Evolutionary conservation across 441 rosid species (phyloP), one percentile per base, ranked within the genome.

Genomic region (Gossypium schwendimanii): DNA sequence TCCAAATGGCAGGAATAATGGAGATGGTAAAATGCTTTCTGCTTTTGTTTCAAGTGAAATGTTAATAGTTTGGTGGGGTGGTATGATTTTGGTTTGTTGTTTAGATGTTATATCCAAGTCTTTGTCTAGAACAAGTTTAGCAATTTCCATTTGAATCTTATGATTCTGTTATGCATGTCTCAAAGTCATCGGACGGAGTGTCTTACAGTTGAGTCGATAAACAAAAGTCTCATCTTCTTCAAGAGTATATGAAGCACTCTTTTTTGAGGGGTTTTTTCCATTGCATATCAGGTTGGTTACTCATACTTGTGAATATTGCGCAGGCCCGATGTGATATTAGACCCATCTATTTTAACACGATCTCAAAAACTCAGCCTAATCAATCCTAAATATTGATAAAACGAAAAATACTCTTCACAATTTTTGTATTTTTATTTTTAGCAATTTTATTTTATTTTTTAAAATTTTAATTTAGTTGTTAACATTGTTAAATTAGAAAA

Each of bases 51-150:
- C 24, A 65, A 49, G 79, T 72, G 78, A 82, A 78, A 81, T 82
- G 83, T 81, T 77, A 72, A 71, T 85, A 80, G 81, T 74, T 76
- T 71, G 77, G 76, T 54, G 73, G 76, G 36, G 15, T 2, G 73
- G 69, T 76, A 65, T 80, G 75, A 62, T 73, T 45, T 36, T 63
- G 82, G 78, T 80, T 78, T 81, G 80, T 75, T 76, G 78, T 82
- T 72, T 50, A 73, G 67, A 63, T 77, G 74, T 76, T 62, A 66
- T 71, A 52, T 26, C 63, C 36, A 55, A 70, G 69, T 78, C 75
- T 20, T 74, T 63, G 21, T 72, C 64, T 54, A 33, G 76, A 77
- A 76, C 78, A 63, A 63, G 8, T 72, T 63, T 9, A 17, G 67
- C 60, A 54, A 70, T 76, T 76, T 74, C 58, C 65, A 70, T 66